These are phyloP conservation scores for Pyricularia sp. DNA, from an alignment of 2,329 filamentous ascomycete species.

Conservation along the genomic window DNA sequence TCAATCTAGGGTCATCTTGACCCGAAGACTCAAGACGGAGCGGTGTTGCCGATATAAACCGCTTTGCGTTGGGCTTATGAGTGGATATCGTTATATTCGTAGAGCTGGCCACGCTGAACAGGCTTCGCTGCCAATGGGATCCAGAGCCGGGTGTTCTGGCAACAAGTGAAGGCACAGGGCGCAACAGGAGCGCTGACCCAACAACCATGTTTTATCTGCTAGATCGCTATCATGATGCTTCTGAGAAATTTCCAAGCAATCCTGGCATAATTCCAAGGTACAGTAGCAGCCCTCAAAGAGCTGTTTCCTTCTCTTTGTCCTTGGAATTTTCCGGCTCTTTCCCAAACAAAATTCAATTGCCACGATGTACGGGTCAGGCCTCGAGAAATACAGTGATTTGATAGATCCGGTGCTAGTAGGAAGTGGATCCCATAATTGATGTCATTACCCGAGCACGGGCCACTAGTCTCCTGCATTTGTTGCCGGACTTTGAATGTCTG, in stretches of 20 bases:
- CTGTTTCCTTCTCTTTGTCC: not conserved
- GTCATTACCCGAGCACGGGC: not conserved
- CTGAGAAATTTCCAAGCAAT: not conserved
- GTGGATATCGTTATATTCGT: not conserved
- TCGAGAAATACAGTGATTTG: not conserved
- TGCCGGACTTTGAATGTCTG: not conserved
- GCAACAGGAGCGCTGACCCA: not conserved
- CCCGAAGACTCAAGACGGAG: not conserved
- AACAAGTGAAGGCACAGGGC: not conserved
- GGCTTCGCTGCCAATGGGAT: not conserved
- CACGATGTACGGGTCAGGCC: not conserved
- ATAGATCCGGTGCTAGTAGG: not conserved
- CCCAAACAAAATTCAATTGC: too few relatives aligned
- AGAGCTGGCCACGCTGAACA: not conserved
- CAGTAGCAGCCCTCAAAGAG: not conserved
- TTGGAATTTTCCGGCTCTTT: too few relatives aligned
- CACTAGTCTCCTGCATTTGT: not conserved
- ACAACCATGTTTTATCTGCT: not conserved
- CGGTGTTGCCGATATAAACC: not conserved
- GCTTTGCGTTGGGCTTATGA: not conserved
- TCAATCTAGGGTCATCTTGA: slow-evolving; percentile 27
- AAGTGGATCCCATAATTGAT: not conserved
- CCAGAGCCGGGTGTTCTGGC: not conserved
- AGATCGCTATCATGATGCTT: not conserved
- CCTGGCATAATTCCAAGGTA: not conserved